Conservation (phyloP, 768 basidiomycete species). For the Arthromyces matolae region DNA sequence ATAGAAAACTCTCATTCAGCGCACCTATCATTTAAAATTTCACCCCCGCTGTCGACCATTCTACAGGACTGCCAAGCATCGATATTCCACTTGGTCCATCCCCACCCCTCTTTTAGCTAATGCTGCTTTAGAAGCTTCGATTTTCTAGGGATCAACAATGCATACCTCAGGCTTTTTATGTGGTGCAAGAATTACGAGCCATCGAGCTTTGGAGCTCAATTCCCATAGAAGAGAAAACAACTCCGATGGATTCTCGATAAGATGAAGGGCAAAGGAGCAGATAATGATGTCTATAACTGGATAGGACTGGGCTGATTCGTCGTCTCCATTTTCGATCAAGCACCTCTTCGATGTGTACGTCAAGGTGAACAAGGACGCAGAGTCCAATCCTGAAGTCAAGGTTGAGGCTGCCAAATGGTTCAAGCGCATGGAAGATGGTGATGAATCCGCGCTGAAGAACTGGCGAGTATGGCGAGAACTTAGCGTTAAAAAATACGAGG, state of each 20-base stretch:
- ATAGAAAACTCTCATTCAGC: constrained; percentile 1
- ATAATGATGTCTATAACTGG: constrained; percentile 54
- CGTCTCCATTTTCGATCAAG: no score
- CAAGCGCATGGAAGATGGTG: constrained; percentile 92
- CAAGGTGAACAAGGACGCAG: constrained; percentile 85
- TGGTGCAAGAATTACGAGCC: constrained; percentile 68
- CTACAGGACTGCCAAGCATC: constrained; percentile 41
- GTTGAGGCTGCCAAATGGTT: constrained; percentile 81
- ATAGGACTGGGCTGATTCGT: not conserved
- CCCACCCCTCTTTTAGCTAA: constrained; percentile 66
- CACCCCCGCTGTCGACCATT: constrained; percentile 38
- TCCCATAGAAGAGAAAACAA: constrained; percentile 65
- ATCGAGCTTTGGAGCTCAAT: constrained; percentile 54
- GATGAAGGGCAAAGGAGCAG: constrained; percentile 74
- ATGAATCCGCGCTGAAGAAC: constrained; percentile 75
- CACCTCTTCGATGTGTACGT: constrained; percentile 80
- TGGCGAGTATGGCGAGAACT: constrained; percentile 93
- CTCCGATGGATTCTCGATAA: constrained; percentile 56
- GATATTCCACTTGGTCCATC: constrained; percentile 60
- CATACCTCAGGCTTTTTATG: constrained; percentile 74
- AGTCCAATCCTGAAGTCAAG: constrained; percentile 67
- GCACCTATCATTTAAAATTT: constrained; percentile 48
- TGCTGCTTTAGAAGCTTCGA: not conserved
- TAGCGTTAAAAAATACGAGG: constrained; percentile 84
- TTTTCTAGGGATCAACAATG: not conserved